Conservation (phyloP, 345 rosid genomes). For the Aethionema arabicum region DNA sequence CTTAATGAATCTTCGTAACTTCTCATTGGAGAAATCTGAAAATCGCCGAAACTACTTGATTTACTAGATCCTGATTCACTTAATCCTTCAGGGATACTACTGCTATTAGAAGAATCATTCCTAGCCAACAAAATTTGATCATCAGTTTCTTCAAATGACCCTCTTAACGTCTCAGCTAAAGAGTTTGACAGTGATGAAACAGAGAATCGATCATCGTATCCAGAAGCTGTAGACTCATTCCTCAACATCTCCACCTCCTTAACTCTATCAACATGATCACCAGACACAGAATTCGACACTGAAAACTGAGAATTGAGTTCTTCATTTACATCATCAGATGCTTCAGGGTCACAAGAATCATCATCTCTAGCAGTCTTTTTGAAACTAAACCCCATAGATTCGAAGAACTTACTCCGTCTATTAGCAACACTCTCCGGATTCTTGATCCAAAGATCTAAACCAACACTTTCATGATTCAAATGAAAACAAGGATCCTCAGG, state of each 20-base stretch:
- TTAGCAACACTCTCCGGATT: slow-evolving; percentile 41
- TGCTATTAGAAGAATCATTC: slow-evolving; percentile 14
- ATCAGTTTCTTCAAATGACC: slow-evolving; percentile 18
- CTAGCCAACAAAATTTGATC: slow-evolving; percentile 16
- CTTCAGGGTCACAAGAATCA: neutral
- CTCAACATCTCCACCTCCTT: slow-evolving; percentile 38
- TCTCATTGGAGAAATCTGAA: slow-evolving; percentile 2
- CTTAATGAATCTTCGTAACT: slow-evolving; percentile 27
- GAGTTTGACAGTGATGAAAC: slow-evolving; percentile 1
- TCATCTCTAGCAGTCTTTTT: slow-evolving; percentile 6
- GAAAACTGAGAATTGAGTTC: neutral
- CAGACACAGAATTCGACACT: slow-evolving; percentile 3
- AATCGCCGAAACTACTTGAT: slow-evolving; percentile 33
- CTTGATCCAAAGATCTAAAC: slow-evolving; percentile 42
- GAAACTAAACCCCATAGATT: slow-evolving; percentile 44
- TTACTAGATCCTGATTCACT: slow-evolving; percentile 27
- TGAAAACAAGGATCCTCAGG: slow-evolving; percentile 38
- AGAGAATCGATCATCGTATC: slow-evolving; percentile 32
- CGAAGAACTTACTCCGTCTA: slow-evolving; percentile 45
- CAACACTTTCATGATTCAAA: slow-evolving; percentile 20
- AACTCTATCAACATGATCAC: slow-evolving; percentile 13
- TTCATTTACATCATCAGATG: neutral
- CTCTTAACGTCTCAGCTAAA: too few species aligned
- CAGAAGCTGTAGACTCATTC: slow-evolving; percentile 42
- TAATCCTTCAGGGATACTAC: slow-evolving; percentile 19